Evolutionary conservation across 2,329 filamentous ascomycete species (phyloP), one percentile per base, ranked within the genome.

Genomic region (Colletotrichum limetticola): DNA sequence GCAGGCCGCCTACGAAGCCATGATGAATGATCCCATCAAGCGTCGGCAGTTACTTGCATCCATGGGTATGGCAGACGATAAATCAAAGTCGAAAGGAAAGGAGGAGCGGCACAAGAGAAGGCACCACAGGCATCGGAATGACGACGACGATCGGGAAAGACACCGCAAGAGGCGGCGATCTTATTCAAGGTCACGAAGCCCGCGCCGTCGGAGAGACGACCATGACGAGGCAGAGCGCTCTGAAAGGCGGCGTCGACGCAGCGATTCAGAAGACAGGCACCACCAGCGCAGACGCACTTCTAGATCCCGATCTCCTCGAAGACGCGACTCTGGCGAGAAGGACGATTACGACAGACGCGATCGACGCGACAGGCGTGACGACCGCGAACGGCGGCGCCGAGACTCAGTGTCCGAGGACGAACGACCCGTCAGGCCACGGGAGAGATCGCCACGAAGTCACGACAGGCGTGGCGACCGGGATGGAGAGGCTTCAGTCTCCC

Each of bases 1-100:
- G 80, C 94, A 96, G 82, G 92, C 92, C 32, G 92, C 93, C 1
- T 94, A 95, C 80, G 91, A 93, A 77, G 89, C 91, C 9, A 92
- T 95, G 90, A 95, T 94, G 90, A 94, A 92, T 76, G 93, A 95
- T 77, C 92, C 93, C 0, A 87, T 90, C 75, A 91, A 89, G 83
- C 87, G 92, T 75, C 86, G 89, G 72, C 90, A 94, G 78, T 80
- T 97, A 37, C 86, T 97, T 30, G 88, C 89, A 0, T 87, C 89
- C 11, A 91, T 91, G 82, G 90, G 90, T 0, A 86, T 90, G 57
- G 85, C 83, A 1, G 87, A 88, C 16, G 84, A 86, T 5, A 74
- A 80, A 62, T 67, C 80, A 6, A 80, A 82, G 68, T 77, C 80
- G 1, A 83, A 81, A 59, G 80, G 77, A 37, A 82, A 79, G 71